Base-by-base conservation (phyloP, 75 land plant genomes). In the Gnetum montanum region DNA sequence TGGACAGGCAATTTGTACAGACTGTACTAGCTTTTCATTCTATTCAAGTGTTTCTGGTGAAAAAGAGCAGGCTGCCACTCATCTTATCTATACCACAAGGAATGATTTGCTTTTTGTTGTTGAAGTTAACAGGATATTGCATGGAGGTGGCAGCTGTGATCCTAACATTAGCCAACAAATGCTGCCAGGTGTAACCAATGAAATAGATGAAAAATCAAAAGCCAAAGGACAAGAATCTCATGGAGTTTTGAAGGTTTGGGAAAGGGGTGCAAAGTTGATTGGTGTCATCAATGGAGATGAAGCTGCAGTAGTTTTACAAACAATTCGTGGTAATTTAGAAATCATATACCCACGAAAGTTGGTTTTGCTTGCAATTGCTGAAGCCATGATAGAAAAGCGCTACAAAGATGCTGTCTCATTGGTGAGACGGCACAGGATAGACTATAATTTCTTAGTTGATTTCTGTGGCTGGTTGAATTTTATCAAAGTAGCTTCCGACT, bases 401-500 rank as follows among this genome's bases (percentile, higher is more conserved):
- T 95, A 83, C 54, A 78, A 58, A 58, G 97, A 95, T 66, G 97
- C 92, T 6, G 56, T 95, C 46, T 67, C 67, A 4, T 81, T 90
- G 81, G 88, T 95, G 16, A 78, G 99, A 59, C 64, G 92, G n/a
- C 91, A 95, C 54, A 79, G 86, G 49, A 95, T 95, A 53, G 85
- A 95, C 72, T 82, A 86, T 46, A 95, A 95, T 70, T 61, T 95
- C 6, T 75, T 95, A 54, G 76, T 90, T 64, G 99, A 95, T 55
- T 70, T 74, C 60, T 72, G 66, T 59, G 97, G 97, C 34, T 79
- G 76, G 86, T 47, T 74, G 62, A 31, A 62, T 28, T 95, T 95
- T 58, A 34, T 80, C 28, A 53, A 71, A 34, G 60, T 35, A 3
- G 78, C 83, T 28, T 37, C 63, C 10, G 81, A 95, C 50, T 95